Evolutionary conservation across 345 rosid genomes (phyloP), one percentile per base, ranked within the genome.

Genomic region (Eucalyptus grandis): DNA sequence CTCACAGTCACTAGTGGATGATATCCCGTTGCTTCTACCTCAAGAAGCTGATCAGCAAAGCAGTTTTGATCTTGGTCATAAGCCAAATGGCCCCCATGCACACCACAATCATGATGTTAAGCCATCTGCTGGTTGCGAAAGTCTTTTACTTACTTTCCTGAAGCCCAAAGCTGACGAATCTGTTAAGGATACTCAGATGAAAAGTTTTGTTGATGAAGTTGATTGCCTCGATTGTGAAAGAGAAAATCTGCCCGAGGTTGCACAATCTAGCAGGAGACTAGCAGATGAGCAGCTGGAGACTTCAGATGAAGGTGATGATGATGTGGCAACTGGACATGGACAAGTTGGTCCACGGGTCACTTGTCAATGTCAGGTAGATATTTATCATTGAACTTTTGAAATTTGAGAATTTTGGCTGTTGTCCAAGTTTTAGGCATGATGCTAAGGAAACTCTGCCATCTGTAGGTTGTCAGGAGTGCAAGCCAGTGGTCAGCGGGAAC

Each of bases 401-500:
- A 51, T 40, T 4, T 43, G 16, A 77, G 47, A 77, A 40, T 11
- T 40, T 11, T 21, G 47, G 85, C 6, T 77, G 7, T 3, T 21
- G 9, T 21, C 85, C 30, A 24, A 77, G 85, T 77, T 77, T 77
- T 6, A 77, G 85, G 85, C 85, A 21, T 77, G 85, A 77, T 24
- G 54, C 46, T 87, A 46, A 72, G 44, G 82, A 5, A 72, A 51
- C 58, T 62, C 37, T 31, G 43, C 58, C 22, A 87, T 89, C 19
- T 88, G 88, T 77, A 96, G 97, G 90, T 96, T 86, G 93, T 97
- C 88, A 94, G 99, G 95, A 98, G 99, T 90, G 98, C 94, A 81
- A 92, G 98, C 91, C 98, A 95, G 87, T 98, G 99, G 99, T 98
- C 99, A 6, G 97, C 96, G 14, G 99, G 99, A 89, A 94, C 96